A percentile compares a stretch with the other conserved stretches of the same genome.
Conservation (phyloP, 2,329 filamentous ascomycete genomes). For the Trichoderma sp. region DNA sequence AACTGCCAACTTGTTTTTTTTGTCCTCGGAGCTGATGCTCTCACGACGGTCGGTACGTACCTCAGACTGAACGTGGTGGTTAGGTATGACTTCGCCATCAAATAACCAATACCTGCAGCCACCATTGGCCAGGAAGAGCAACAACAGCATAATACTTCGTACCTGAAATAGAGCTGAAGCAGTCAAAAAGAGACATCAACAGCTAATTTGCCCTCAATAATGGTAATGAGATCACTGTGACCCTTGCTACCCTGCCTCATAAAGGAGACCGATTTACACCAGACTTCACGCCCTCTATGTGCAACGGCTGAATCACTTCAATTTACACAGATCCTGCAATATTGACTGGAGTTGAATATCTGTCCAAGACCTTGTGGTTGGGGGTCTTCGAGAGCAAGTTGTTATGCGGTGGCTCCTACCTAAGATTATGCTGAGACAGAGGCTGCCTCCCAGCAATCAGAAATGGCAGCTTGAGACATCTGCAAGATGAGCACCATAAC, state of each 20-base stretch:
- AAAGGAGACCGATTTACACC: background rate
- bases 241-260: too few species aligned
- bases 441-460: background rate
- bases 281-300: background rate
- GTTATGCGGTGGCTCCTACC: too few species aligned
- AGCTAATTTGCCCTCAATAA: too few species aligned
- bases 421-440: slow-evolving; percentile 20
- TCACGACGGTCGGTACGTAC: background rate
- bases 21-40: background rate
- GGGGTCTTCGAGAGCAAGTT: background rate
- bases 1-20: background rate
- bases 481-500: background rate
- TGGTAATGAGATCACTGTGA: too few species aligned
- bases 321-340: slow-evolving; percentile 12
- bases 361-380: slow-evolving; percentile 15
- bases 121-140: background rate
- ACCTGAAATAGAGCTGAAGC: background rate
- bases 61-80: background rate
- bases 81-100: background rate
- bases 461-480: slow-evolving; percentile 1
- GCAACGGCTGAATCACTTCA: slow-evolving; percentile 4
- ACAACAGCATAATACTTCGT: background rate
- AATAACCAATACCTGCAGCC: slow-evolving; percentile 1
- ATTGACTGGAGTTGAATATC: background rate
- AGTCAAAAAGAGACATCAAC: too few species aligned